Evolutionary conservation across 805 yeast species (phyloP).

Genomic region (Wilhelminamyces savonicus): DNA sequence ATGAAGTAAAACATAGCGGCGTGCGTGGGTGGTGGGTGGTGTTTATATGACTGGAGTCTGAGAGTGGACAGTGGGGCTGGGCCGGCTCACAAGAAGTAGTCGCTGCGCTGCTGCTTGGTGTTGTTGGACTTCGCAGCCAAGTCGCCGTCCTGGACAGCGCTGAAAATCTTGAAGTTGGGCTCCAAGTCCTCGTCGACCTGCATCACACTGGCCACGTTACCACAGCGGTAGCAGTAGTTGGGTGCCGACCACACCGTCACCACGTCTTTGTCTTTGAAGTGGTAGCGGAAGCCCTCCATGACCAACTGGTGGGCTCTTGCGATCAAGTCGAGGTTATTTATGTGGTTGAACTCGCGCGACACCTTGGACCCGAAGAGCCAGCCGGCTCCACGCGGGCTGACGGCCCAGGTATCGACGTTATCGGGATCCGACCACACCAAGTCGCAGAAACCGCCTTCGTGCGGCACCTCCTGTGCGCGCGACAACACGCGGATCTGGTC

Average conservation of each 20-base stretch:
- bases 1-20: too few relatives aligned
- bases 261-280: slow-evolving; percentile 91
- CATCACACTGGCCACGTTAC: slow-evolving; percentile 98
- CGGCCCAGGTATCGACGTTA: slow-evolving; percentile 97
- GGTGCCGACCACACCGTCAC: slow-evolving; percentile 99
- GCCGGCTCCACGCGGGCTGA: slow-evolving; percentile 97
- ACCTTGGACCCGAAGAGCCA: slow-evolving; percentile 95
- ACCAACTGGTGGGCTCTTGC: slow-evolving; percentile 98
- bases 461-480: slow-evolving; percentile 97
- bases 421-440: slow-evolving; percentile 98
- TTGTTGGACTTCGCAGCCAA: slow-evolving; percentile 32
- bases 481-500: slow-evolving; percentile 93
- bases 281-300: slow-evolving; percentile 97
- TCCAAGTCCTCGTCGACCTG: slow-evolving; percentile 80
- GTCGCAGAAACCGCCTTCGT: slow-evolving; percentile 98
- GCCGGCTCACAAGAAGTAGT: slow-evolving; percentile 36
- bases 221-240: slow-evolving; percentile 94
- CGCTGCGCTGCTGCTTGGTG: slow-evolving; percentile 39
- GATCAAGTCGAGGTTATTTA: slow-evolving; percentile 77
- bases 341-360: slow-evolving; percentile 93
- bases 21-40: too few relatives aligned
- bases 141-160: slow-evolving; percentile 88
- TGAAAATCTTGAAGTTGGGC: slow-evolving; percentile 88
- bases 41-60: too few relatives aligned
- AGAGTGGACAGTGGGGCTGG: too few relatives aligned